Conservation (phyloP, 2,329 filamentous ascomycete genomes). For the Nemania sp. region DNA sequence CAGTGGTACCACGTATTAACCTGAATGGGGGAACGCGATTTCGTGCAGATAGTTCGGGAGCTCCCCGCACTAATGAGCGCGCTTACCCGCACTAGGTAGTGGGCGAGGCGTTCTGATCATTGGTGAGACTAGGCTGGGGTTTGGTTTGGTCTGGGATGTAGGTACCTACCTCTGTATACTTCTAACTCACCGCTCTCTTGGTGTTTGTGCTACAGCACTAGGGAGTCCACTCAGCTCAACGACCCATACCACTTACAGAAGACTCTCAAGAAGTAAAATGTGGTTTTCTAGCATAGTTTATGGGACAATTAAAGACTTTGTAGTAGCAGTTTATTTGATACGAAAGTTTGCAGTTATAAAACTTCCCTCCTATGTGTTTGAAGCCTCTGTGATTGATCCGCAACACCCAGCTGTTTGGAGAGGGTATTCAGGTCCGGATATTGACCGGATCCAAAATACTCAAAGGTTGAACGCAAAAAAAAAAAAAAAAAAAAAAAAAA, state of each 20-base stretch:
- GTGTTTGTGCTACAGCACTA: background rate
- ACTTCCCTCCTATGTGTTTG: background rate
- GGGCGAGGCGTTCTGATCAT: background rate
- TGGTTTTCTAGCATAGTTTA: background rate
- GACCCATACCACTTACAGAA: background rate
- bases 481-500: background rate
- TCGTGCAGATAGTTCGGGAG: constrained; percentile 43
- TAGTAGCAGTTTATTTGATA: background rate
- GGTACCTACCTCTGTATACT: constrained; percentile 9
- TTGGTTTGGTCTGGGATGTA: background rate
- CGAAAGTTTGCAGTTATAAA: constrained; percentile 1
- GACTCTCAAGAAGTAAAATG: background rate
- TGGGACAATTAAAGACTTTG: background rate
- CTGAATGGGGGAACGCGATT: constrained; percentile 40
- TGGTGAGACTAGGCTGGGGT: constrained; percentile 15
- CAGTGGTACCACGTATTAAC: constrained; percentile 37
- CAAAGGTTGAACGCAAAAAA: too few relatives aligned
- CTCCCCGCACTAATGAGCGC: constrained; percentile 44
- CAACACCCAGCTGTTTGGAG: constrained; percentile 28
- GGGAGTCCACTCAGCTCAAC: background rate
- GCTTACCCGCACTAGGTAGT: constrained; percentile 30
- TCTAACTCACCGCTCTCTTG: constrained; percentile 34
- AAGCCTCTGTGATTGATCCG: constrained; percentile 4
- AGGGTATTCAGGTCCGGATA: constrained; percentile 27
- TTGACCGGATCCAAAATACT: too few relatives aligned